Evolutionary conservation across 2,329 filamentous ascomycete genomes (phyloP).

Genomic region (Tolypocladium cylindrosporum): DNA sequence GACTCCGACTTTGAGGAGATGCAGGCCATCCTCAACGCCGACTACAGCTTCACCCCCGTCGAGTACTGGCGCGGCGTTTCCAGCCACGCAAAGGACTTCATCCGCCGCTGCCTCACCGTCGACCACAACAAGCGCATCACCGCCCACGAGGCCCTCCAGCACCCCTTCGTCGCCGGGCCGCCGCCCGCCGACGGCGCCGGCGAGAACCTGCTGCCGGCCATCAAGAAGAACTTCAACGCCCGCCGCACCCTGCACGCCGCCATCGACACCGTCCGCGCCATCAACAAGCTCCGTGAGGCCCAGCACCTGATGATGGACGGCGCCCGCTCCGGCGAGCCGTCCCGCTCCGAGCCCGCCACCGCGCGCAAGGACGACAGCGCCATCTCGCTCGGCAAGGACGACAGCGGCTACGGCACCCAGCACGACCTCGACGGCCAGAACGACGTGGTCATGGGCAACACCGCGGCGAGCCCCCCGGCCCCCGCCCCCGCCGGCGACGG

Average conservation of each 20-base stretch:
- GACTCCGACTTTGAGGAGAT: constrained; percentile 98
- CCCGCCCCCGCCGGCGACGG: background rate
- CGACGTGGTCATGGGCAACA: constrained; percentile 41
- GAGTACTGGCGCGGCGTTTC: constrained; percentile 98
- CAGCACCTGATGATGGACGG: constrained; percentile 54
- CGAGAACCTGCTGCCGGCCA: constrained; percentile 55
- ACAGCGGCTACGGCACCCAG: constrained; percentile 40
- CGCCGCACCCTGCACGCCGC: constrained; percentile 58
- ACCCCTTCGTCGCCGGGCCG: constrained; percentile 52
- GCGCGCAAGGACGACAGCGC: constrained; percentile 34
- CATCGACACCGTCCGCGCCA: constrained; percentile 61
- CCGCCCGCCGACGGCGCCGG: constrained; percentile 36
- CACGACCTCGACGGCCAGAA: constrained; percentile 27
- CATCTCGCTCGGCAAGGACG: constrained; percentile 28
- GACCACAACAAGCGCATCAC: constrained; percentile 84
- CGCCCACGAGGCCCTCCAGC: constrained; percentile 65
- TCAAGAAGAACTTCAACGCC: constrained; percentile 69
- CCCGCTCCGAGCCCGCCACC: constrained; percentile 18
- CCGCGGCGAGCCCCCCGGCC: constrained; percentile 8
- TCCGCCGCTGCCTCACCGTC: constrained; percentile 82
- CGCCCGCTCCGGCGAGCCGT: constrained; percentile 39
- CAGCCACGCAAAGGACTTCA: constrained; percentile 78
- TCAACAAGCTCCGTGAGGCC: constrained; percentile 60
- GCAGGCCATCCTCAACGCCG: constrained; percentile 94
- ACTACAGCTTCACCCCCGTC: constrained; percentile 88